Conservation (phyloP, 2,329 filamentous ascomycete genomes). For the Cordyceps pruinosa region DNA sequence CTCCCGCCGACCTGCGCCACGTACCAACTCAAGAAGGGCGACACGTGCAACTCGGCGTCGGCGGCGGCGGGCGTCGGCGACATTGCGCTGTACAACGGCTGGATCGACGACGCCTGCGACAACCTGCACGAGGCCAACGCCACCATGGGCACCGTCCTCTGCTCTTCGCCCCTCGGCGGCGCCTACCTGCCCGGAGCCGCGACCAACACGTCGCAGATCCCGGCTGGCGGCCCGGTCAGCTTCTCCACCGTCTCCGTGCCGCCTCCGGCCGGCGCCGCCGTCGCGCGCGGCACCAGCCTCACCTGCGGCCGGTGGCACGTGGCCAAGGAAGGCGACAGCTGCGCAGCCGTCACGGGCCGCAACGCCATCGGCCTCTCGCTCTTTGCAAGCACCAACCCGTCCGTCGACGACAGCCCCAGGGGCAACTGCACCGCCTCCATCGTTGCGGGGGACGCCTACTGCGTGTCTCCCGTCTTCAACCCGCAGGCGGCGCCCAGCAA, state of each 20-base stretch:
- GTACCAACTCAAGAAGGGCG: not conserved
- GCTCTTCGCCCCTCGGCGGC: too few relatives aligned
- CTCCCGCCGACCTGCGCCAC: not conserved
- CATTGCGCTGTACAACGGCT: not conserved
- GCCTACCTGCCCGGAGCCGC: not conserved
- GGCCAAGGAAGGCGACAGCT: not conserved
- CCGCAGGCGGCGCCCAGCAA: too few relatives aligned
- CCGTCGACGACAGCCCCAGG: too few relatives aligned
- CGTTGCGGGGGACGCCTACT: too few relatives aligned
- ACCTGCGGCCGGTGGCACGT: slow-evolving; percentile 7
- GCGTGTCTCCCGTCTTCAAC: too few relatives aligned
- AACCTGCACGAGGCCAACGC: not conserved
- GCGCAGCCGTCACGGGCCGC: too few relatives aligned
- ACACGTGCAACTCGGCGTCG: not conserved
- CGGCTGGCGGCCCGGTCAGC: too few relatives aligned
- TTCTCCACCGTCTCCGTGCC: too few relatives aligned
- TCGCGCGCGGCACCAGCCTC: not conserved
- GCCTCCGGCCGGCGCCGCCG: slow-evolving; percentile 2
- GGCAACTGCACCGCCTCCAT: too few relatives aligned
- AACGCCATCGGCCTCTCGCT: too few relatives aligned
- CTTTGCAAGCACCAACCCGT: too few relatives aligned
- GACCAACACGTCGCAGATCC: not conserved
- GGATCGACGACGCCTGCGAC: not conserved
- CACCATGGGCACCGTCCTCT: not conserved
- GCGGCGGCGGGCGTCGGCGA: not conserved